Evolutionary conservation across 148 eudicot species (phyloP), one percentile per base, ranked within the genome.

Genomic region (Rhododendron molle): DNA sequence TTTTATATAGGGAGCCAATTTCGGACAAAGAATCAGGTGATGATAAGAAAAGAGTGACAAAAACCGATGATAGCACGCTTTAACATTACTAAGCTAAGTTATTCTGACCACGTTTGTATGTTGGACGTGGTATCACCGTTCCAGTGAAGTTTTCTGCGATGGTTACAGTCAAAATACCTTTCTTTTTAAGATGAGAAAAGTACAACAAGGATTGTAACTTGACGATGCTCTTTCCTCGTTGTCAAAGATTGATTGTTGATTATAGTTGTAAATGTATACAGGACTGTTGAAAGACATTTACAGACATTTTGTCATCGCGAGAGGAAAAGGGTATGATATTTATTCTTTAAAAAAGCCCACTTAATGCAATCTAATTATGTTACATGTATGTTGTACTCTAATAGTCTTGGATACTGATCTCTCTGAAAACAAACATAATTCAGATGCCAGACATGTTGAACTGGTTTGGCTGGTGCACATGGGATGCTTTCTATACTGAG

Each of bases 391-490:
- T 60, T 11, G 18, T 50, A 1, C 0, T 82, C n/a, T 67, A 28
- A 14, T 83, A n/a, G 47, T 50, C 18, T 43, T 67, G 30, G 36
- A 69, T 20, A 83, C 69, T 78, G 86, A 79, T 79, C 0, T 47
- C n/a, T 67, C 36, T 83, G 26, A 32, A 67, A 54, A 16, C 82
- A 26, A 47, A 87, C 40, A 50, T 69, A 4, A 34, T 85, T 83
- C 92, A 96, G 98, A 92, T 94, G 94, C 98, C 98, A 38, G 98
- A 92, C 80, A 91, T 94, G 91, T 80, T 94, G 83, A 93, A 94
- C 89, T 96, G 96, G 96, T 96, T 96, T 82, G 98, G 98, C 73
- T 96, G 98, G 98, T 96, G 98, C 87, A 96, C 98, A 7, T 96
- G 98, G 98, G 98, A 96, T 89, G 98, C 98, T 56, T 96, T 96